phyloP scores from a whole-genome alignment of 2,329 filamentous ascomycete species.

The Monosporascus sp. region DNA sequence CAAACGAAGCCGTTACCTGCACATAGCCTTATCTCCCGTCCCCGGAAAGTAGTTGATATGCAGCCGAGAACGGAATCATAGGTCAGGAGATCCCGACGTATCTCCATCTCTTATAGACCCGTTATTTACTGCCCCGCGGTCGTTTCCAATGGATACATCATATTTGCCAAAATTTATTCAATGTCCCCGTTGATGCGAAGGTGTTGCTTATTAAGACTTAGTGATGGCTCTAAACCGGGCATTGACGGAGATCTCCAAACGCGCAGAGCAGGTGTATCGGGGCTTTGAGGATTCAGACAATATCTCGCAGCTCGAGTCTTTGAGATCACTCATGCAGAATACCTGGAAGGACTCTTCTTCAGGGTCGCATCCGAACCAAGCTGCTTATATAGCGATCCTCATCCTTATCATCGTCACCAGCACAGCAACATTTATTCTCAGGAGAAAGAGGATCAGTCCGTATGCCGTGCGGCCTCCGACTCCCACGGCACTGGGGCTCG shows the following conservation, averaged over 20 bases:
- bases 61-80: background rate
- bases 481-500: slow-evolving; percentile 18
- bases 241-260: background rate
- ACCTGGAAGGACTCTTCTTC: slow-evolving; percentile 6
- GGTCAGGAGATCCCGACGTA: background rate
- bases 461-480: slow-evolving; percentile 12
- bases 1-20: background rate
- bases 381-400: slow-evolving; percentile 8
- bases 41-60: background rate
- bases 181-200: background rate
- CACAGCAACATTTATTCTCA: slow-evolving; percentile 10
- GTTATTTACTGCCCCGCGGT: too few species aligned
- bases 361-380: slow-evolving; percentile 2
- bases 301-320: slow-evolving; percentile 9
- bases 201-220: background rate
- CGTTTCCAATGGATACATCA: too few species aligned
- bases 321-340: background rate
- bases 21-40: background rate
- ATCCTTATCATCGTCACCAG: slow-evolving; percentile 12
- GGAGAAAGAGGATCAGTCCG: slow-evolving; percentile 8
- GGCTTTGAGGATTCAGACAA: slow-evolving; percentile 7
- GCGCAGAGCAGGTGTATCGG: slow-evolving; percentile 8
- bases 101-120: background rate
- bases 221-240: background rate
- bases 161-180: too few species aligned